Percentiles rank a stretch among this genome's conserved stretches.
Conservation (phyloP, 1,284 basidiomycete species). For the Mycosarcoma mackinlayi region DNA sequence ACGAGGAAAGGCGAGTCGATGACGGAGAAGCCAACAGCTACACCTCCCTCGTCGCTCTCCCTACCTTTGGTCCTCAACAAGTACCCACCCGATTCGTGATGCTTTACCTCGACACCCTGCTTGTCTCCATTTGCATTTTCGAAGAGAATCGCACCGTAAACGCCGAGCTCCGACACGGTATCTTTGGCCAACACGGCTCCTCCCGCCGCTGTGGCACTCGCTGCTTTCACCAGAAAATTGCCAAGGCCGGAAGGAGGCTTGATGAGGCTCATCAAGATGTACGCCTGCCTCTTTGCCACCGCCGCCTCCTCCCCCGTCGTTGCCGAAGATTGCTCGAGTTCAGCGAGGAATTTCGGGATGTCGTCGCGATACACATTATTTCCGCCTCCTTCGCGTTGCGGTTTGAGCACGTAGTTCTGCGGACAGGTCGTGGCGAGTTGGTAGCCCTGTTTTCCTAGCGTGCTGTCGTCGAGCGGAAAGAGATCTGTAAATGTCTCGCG, state of each 20-base stretch:
- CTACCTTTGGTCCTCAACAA: slow-evolving; percentile 90
- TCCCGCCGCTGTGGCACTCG: not conserved
- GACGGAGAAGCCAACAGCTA: slow-evolving; percentile 89
- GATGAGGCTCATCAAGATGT: slow-evolving; percentile 95
- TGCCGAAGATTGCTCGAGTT: slow-evolving; percentile 19
- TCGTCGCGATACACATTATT: slow-evolving; percentile 91
- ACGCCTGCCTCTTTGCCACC: slow-evolving; percentile 72
- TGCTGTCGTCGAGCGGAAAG: slow-evolving; percentile 70
- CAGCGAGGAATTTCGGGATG: slow-evolving; percentile 81
- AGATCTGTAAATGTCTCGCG: slow-evolving; percentile 49
- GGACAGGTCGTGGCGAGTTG: slow-evolving; percentile 73
- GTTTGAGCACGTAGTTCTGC: slow-evolving; percentile 84
- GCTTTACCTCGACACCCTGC: slow-evolving; percentile 71
- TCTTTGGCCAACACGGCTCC: slow-evolving; percentile 71
- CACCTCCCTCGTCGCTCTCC: slow-evolving; percentile 92
- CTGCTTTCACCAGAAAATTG: slow-evolving; percentile 78
- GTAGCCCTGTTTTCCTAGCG: slow-evolving; percentile 71
- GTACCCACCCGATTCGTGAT: slow-evolving; percentile 77
- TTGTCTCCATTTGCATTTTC: slow-evolving; percentile 49
- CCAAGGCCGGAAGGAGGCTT: slow-evolving; percentile 76
- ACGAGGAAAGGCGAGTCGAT: slow-evolving; percentile 83
- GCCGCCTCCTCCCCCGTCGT: not conserved
- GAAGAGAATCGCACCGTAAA: slow-evolving; percentile 90
- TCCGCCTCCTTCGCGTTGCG: slow-evolving; percentile 95
- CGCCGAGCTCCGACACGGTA: slow-evolving; percentile 89